Conservation (phyloP, 805 yeast genomes). For the Saccharomycopsis sp. region DNA sequence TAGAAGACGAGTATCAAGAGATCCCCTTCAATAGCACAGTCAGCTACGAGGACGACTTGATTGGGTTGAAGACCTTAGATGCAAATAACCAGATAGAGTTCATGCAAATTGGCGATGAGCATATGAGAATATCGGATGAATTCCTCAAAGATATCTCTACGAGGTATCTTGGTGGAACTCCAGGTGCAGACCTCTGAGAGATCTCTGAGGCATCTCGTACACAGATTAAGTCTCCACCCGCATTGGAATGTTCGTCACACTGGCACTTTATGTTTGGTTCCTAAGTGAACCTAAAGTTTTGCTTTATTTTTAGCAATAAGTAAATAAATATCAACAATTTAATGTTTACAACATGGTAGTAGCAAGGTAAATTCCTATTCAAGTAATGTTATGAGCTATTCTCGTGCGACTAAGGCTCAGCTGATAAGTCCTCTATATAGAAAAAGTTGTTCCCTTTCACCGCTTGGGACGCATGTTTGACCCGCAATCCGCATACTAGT, state of each 20-base stretch:
- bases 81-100: conserved; percentile 41
- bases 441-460: not conserved
- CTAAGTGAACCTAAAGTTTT: not conserved
- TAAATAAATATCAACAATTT: not conserved
- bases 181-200: not conserved
- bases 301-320: not conserved
- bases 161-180: conserved; percentile 33
- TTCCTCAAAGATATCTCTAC: conserved; percentile 39
- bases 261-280: not conserved
- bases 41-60: conserved; percentile 45
- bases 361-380: not conserved
- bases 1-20: conserved; percentile 38
- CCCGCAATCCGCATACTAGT: not conserved
- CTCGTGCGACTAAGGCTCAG: not conserved
- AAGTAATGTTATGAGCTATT: not conserved
- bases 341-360: not conserved
- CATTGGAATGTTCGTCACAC: not conserved
- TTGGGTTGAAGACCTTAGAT: conserved; percentile 52
- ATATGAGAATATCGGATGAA: conserved; percentile 57
- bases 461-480: not conserved
- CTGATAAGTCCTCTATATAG: not conserved
- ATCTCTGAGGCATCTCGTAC: not conserved
- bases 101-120: conserved; percentile 46
- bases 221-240: not conserved
- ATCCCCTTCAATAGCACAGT: conserved; percentile 44